phyloP scores from a whole-genome alignment of 2,329 filamentous ascomycete genomes.

The Diaporthe sp. region DNA sequence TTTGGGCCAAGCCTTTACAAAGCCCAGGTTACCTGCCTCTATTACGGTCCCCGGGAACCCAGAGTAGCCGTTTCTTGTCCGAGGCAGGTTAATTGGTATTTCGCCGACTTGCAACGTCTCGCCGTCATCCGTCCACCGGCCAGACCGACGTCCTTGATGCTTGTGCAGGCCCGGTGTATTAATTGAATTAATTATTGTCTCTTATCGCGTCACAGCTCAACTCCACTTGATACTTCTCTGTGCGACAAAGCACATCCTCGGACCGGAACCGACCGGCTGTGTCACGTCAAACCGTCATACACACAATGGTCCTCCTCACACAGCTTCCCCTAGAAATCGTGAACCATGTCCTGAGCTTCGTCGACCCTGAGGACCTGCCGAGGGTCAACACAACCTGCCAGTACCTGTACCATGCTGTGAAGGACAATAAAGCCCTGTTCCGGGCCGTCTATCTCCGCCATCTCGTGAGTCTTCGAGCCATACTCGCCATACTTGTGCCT shows the following conservation, averaged over 20 bases:
- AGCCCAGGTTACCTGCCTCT: background rate
- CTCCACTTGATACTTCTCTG: too few species aligned
- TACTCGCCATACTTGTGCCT: background rate
- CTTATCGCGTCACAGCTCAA: background rate
- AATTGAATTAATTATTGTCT: background rate
- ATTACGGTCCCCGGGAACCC: background rate
- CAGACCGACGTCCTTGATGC: background rate
- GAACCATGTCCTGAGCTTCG: constrained; percentile 70
- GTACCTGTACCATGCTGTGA: constrained; percentile 67
- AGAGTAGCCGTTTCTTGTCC: background rate
- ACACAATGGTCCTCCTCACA: constrained; percentile 51
- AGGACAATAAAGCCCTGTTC: constrained; percentile 71
- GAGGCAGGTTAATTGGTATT: constrained; percentile 21
- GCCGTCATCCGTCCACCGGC: constrained; percentile 16
- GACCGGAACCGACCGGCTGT: background rate
- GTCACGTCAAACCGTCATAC: background rate
- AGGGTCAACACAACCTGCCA: constrained; percentile 66
- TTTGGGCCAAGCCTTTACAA: background rate
- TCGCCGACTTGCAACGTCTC: constrained; percentile 11
- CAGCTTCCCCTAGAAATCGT: constrained; percentile 74
- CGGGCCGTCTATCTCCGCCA: constrained; percentile 72
- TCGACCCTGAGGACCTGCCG: constrained; percentile 70
- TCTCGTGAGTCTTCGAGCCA: constrained; percentile 59
- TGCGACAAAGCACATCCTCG: too few species aligned
- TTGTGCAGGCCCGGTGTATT: background rate